Evolutionary conservation across 441 rosid genomes (phyloP).

Genomic region (Erodium moschatum): DNA sequence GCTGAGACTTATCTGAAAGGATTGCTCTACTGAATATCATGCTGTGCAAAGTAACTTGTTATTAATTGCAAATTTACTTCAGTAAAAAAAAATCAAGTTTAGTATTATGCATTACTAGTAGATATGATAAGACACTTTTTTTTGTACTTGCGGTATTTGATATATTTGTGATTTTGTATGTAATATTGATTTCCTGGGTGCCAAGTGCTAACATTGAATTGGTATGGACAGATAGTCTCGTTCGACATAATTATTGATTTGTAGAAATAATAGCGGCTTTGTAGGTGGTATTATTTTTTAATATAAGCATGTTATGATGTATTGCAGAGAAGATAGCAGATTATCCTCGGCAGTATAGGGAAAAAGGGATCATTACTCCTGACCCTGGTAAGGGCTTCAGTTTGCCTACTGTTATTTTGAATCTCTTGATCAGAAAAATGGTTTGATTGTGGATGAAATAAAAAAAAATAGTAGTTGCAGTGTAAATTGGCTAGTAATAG

Average conservation of each 20-base stretch:
- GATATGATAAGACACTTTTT: not conserved
- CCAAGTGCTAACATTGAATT: not conserved
- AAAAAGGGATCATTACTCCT: slow-evolving; percentile 32
- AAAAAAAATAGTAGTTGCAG: not conserved
- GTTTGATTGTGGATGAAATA: not conserved
- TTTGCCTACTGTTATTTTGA: slow-evolving; percentile 13
- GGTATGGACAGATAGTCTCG: not conserved
- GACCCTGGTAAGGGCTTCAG: slow-evolving; percentile 37
- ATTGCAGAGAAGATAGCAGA: slow-evolving; percentile 52
- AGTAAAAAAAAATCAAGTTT: too few species aligned
- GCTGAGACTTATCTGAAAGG: not conserved
- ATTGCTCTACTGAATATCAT: not conserved
- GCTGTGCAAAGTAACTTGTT: not conserved
- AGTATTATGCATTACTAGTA: not conserved
- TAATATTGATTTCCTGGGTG: not conserved
- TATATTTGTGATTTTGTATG: not conserved
- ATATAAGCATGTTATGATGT: not conserved
- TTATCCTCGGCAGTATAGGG: slow-evolving; percentile 36
- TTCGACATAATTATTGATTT: not conserved
- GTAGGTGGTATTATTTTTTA: not conserved
- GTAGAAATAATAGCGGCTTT: not conserved
- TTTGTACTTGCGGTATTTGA: not conserved
- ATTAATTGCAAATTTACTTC: too few species aligned
- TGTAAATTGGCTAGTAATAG: not conserved
- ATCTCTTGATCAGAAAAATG: slow-evolving; percentile 10